Base-by-base conservation (phyloP, 2,329 filamentous ascomycete species). In the Penicillium sp. region DNA sequence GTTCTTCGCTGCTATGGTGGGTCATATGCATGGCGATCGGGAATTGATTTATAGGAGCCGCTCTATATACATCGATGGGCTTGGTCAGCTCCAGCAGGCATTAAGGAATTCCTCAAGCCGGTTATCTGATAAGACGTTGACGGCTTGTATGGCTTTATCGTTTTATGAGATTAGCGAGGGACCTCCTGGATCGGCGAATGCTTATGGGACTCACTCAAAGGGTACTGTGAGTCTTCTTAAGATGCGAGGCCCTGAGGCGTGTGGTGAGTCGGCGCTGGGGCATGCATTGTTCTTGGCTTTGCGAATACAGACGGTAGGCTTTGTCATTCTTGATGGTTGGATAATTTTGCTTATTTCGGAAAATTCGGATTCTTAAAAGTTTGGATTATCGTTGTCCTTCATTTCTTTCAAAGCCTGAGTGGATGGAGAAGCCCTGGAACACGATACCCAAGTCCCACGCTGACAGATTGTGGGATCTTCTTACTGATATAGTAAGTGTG, bases 151-250 rank as follows among this genome's bases (percentile, higher is more conserved):
- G 31, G 47, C 47, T 14, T 14, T 49, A 15, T 26, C 29, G 11
- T 49, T 40, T 15, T 49, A 49, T 40, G 47, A 49, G n/a, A 15
- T 49, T 29, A 49, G 31, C 14, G 47, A 49, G 22, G 47, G 47
- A 22, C 35, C 47, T 29, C 15, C 20, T 2, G 46, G 27, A 22
- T 12, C 31, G 4, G 47, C 2, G 6, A 41, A 41, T 41, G 48
- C 48, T 23, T 23, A 20, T 23, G 25, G 18, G 5, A 29, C 37
- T 29, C 37, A 50, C 25, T 15, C 15, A 6, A 25, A 33, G 23
- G 48, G 48, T 4, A 26, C 48, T 29, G 31, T 50, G 6, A 29
- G 5, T 4, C 25, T 42, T 15, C 22, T 42, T 2, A 15, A 42
- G 35, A 25, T 42, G 35, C 48, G 35, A 4, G 48, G 48, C 9